Conservation (phyloP, 1,284 basidiomycete genomes). For the Athelia psychrophila region DNA sequence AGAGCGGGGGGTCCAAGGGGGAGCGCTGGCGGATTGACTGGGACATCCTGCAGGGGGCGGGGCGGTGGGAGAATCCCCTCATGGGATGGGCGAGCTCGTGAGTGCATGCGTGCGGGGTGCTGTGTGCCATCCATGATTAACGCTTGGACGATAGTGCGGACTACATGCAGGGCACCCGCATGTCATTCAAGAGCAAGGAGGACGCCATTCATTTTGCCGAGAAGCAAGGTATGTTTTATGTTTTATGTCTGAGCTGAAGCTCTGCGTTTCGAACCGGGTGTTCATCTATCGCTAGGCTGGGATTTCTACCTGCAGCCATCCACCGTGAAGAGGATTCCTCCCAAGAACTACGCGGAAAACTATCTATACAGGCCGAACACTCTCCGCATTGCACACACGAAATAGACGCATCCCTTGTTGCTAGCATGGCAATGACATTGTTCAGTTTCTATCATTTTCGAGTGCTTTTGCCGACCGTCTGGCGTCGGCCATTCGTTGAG, state of each 20-base stretch:
- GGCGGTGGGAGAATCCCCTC: conserved; percentile 97
- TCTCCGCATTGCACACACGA: conserved; percentile 88
- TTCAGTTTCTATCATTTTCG: neutral
- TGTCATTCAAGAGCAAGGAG: conserved; percentile 88
- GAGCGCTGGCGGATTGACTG: conserved; percentile 95
- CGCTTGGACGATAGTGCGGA: conserved; percentile 67
- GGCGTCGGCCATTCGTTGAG: no score
- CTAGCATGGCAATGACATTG: neutral
- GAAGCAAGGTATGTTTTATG: conserved; percentile 69
- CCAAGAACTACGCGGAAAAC: conserved; percentile 94
- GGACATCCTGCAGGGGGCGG: conserved; percentile 86
- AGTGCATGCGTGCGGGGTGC: conserved; percentile 27
- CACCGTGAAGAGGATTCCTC: conserved; percentile 72
- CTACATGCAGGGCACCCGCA: conserved; percentile 92
- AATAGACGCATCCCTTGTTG: conserved; percentile 51
- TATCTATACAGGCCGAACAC: conserved; percentile 82
- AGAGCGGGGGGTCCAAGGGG: conserved; percentile 86
- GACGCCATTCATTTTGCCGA: conserved; percentile 94
- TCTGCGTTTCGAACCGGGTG: conserved; percentile 6
- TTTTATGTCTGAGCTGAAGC: neutral
- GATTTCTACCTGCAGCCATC: conserved; percentile 73
- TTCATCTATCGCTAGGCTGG: conserved; percentile 51
- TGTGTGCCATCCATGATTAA: neutral
- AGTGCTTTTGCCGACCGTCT: neutral
- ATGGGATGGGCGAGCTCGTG: conserved; percentile 97